phyloP scores from a whole-genome alignment of 2,329 filamentous ascomycete species.

The Pezicula radicicola region DNA sequence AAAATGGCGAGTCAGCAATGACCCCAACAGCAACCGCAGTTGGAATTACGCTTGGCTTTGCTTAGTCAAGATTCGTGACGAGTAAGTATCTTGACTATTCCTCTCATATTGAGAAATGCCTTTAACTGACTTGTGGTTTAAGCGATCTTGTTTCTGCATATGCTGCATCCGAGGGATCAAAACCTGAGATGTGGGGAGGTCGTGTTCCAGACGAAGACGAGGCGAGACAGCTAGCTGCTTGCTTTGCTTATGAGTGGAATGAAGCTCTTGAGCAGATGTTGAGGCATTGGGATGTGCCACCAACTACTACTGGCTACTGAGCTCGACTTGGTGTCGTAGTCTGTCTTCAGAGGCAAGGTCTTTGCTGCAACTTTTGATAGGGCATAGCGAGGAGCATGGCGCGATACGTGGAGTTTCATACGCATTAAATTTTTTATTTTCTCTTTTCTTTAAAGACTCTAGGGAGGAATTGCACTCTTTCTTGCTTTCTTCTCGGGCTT shows the following conservation, averaged over 20 bases:
- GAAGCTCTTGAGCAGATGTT: constrained; percentile 63
- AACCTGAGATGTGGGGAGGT: constrained; percentile 69
- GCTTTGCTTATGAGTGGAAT: constrained; percentile 66
- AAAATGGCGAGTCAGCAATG: constrained; percentile 57
- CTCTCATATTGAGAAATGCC: background rate
- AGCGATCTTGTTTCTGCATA: constrained; percentile 60
- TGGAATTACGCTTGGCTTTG: constrained; percentile 78
- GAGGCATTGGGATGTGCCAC: constrained; percentile 62
- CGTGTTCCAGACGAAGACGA: constrained; percentile 52
- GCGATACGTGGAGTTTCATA: too few species aligned
- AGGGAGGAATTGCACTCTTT: too few species aligned
- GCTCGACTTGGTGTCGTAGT: too few species aligned
- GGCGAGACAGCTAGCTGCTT: constrained; percentile 54
- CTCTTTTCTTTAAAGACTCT: too few species aligned
- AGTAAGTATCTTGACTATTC: constrained; percentile 42
- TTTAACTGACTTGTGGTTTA: background rate
- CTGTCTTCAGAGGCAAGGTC: too few species aligned
- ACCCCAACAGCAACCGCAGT: constrained; percentile 64
- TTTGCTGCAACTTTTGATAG: too few species aligned
- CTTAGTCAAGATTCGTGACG: constrained; percentile 61
- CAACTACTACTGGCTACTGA: constrained; percentile 55
- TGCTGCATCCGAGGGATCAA: constrained; percentile 56
- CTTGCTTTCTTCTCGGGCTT: too few species aligned
- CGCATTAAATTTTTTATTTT: too few species aligned
- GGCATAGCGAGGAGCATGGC: too few species aligned